Evolutionary conservation across 1,284 basidiomycete species (phyloP).

Genomic region (Butyriboletus appendiculatus): DNA sequence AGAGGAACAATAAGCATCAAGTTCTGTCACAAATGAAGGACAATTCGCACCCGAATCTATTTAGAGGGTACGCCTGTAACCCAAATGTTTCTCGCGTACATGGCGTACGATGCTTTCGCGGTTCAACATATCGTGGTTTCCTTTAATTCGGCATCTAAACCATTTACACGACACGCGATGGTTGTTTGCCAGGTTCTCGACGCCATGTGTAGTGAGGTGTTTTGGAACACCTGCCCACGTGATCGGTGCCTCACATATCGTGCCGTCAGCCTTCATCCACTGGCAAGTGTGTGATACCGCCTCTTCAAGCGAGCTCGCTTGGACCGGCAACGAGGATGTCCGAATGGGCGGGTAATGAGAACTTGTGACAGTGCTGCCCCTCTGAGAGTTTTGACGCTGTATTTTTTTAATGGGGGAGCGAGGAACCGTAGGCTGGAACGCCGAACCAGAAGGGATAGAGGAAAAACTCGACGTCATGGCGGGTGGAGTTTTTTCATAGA

Average conservation of each 20-base stretch:
- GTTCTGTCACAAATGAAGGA: not conserved
- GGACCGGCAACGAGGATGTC: slow-evolving; percentile 6
- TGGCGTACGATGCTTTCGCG: slow-evolving; percentile 27
- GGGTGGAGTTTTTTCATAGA: not conserved
- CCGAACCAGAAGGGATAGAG: not conserved
- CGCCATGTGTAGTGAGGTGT: slow-evolving; percentile 17
- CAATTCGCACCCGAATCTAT: not conserved
- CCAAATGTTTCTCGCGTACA: slow-evolving; percentile 22
- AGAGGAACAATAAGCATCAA: not conserved
- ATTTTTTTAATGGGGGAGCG: rapidly evolving
- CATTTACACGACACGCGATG: slow-evolving; percentile 9
- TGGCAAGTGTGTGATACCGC: not conserved
- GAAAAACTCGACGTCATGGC: too few species aligned
- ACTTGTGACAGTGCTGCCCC: not conserved
- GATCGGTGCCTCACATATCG: slow-evolving; percentile 7
- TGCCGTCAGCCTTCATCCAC: slow-evolving; percentile 9
- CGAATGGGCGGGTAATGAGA: not conserved
- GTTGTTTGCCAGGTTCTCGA: not conserved
- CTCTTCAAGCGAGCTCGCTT: not conserved
- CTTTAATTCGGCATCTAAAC: slow-evolving; percentile 10
- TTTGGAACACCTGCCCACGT: not conserved
- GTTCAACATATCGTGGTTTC: slow-evolving; percentile 5
- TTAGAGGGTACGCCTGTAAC: slow-evolving; percentile 12
- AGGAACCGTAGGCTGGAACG: not conserved
- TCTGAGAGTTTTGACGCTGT: not conserved